These are phyloP conservation scores for Phaeomoniella chlamydospora DNA, from an alignment of 2,329 filamentous ascomycete genomes.

Conservation along the genomic window DNA sequence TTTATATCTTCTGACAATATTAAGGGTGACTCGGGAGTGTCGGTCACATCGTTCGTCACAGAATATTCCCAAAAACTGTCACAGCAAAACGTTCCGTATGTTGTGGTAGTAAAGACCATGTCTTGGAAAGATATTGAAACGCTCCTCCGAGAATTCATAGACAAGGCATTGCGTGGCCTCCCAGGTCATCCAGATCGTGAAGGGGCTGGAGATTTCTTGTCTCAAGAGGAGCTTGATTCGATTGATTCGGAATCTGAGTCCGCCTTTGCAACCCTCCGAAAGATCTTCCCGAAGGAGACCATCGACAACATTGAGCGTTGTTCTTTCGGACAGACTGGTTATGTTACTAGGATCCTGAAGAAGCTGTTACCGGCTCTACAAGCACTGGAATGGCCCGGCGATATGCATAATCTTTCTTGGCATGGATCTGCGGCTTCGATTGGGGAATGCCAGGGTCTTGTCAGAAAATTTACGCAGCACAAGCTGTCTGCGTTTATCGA, in stretches of 20 bases:
- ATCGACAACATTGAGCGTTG: background rate
- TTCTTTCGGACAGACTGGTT: background rate
- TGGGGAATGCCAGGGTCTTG: slow-evolving; percentile 16
- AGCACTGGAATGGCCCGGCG: slow-evolving; percentile 14
- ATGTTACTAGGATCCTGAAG: background rate
- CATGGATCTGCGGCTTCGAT: slow-evolving; percentile 14
- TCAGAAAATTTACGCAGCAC: slow-evolving; percentile 18
- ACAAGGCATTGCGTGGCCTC: slow-evolving; percentile 2
- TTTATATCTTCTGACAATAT: background rate
- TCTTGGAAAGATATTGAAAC: slow-evolving; percentile 13
- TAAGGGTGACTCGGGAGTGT: slow-evolving; percentile 16
- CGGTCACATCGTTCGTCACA: slow-evolving; percentile 20
- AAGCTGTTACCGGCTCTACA: background rate
- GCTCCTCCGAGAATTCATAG: slow-evolving; percentile 18
- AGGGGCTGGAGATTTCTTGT: background rate
- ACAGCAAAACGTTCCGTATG: slow-evolving; percentile 13
- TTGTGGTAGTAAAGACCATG: slow-evolving; percentile 19
- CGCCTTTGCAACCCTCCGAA: background rate
- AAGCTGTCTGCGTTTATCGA: slow-evolving; percentile 22
- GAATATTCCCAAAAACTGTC: slow-evolving; percentile 17
- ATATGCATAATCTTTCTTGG: slow-evolving; percentile 13
- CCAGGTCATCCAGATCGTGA: background rate
- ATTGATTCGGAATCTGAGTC: background rate
- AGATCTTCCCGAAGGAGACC: background rate
- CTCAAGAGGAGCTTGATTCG: background rate